Evolutionary conservation across 805 yeast genomes (phyloP).

Genomic region (Suhomyces canberraensis): DNA sequence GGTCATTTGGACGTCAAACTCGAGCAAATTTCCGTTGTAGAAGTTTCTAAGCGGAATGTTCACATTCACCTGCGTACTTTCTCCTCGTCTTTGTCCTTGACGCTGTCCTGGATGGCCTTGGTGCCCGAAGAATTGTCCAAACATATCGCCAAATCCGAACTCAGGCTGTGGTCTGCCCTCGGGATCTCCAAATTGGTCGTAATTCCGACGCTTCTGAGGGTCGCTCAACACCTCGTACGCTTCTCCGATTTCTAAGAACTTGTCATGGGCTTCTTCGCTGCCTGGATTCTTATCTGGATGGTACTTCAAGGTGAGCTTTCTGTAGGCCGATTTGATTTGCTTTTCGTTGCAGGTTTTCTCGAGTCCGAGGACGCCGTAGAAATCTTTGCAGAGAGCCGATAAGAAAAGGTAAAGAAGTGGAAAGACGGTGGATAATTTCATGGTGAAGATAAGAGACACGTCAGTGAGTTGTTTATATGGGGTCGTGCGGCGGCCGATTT

Average conservation of each 20-base stretch:
- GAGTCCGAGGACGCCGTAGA: constrained; percentile 66
- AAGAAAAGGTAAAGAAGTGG: constrained; percentile 5
- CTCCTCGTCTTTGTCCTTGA: constrained; percentile 54
- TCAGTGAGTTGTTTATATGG: background rate
- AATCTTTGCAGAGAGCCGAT: constrained; percentile 35
- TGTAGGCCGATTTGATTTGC: constrained; percentile 82
- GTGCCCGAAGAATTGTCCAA: constrained; percentile 48
- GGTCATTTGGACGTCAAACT: constrained; percentile 63
- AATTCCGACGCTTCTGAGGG: constrained; percentile 61
- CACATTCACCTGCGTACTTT: constrained; percentile 55
- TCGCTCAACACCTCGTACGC: constrained; percentile 87
- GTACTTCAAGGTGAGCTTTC: constrained; percentile 75
- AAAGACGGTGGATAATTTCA: constrained; percentile 2
- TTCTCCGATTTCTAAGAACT: constrained; percentile 86
- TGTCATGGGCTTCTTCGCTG: constrained; percentile 76
- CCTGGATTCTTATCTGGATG: constrained; percentile 91
- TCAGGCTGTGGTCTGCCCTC: constrained; percentile 38
- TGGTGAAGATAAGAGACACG: background rate
- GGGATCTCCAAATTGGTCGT: constrained; percentile 76
- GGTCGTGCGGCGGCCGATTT: too few relatives aligned
- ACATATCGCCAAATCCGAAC: constrained; percentile 55
- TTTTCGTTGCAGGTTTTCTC: constrained; percentile 65
- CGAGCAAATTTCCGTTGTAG: constrained; percentile 63
- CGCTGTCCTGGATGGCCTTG: constrained; percentile 33
- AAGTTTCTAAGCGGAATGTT: constrained; percentile 60